Evolutionary conservation across 768 basidiomycete species (phyloP), one percentile per base, ranked within the genome.

Genomic region (Termitomyces sp.): DNA sequence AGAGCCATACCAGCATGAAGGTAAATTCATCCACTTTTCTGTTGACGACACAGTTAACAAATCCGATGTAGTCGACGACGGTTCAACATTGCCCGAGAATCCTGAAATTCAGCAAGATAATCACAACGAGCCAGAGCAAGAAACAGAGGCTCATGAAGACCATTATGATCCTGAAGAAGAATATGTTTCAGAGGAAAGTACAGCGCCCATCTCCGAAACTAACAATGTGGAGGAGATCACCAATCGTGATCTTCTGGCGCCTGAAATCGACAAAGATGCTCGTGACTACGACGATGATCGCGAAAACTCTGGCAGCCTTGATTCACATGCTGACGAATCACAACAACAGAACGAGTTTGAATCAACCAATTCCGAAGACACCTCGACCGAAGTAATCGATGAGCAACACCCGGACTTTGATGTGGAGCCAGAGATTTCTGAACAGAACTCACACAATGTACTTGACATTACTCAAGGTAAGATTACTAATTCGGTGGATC

Each of bases 121-220:
- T 27, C 59, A 63, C 17, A 53, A n/a, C n/a, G n/a, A 66, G 12
- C 37, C 59, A 17, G 61, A 68, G 17, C 58, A 56, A 19, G 58
- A 28, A 40, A 27, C 35, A 19, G 37, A 51, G n/a, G n/a, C 25
- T 19, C n/a, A 11, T 19, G 50, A 40, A 37, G 39, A 40, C 5
- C 35, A 1, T 19, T 27, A 37, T 49, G 16, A 49, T 37, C 23
- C 16, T 37, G 48, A 49, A 34, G 37, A 51, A 39, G 25, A 51
- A 25, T 16, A 10, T 39, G n/a, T 14, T 14, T 27, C 50, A 51
- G 50, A 39, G 27, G 37, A 51, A 51, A 40, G 50, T 40, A 51
- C 25, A 51, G 17, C n/a, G 12, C n/a, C 16, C 17, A 11, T 50
- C 10, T 27, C 40, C 25, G 50, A 51, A 40, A 51, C 50, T 51